phyloP scores from a whole-genome alignment of 2,329 filamentous ascomycete species.

The Amphichorda felina region DNA sequence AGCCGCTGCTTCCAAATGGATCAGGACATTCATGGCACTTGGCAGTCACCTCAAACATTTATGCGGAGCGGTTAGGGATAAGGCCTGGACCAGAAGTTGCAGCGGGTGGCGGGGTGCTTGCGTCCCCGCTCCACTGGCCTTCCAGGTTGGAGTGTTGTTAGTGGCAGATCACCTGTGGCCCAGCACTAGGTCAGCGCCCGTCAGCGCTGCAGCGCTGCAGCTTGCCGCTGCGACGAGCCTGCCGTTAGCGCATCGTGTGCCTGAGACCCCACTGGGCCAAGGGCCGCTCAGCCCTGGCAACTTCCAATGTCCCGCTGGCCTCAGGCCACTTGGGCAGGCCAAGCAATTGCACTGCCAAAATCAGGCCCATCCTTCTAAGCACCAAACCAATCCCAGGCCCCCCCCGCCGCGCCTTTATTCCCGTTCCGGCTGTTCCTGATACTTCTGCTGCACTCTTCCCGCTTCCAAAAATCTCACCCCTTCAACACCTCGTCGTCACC shows the following conservation, averaged over 20 bases:
- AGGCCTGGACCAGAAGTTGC: too few relatives aligned
- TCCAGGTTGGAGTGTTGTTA: too few relatives aligned
- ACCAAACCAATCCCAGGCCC: neutral
- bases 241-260: neutral
- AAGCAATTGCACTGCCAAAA: neutral
- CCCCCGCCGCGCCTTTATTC: conserved; percentile 3
- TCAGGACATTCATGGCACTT: too few relatives aligned
- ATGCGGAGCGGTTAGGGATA: too few relatives aligned
- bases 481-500: conserved; percentile 5
- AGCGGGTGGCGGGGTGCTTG: too few relatives aligned
- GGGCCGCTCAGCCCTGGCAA: neutral
- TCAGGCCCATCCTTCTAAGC: too few relatives aligned
- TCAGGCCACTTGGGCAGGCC: neutral
- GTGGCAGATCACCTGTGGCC: too few relatives aligned
- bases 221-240: neutral
- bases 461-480: conserved; percentile 6
- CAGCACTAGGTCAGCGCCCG: too few relatives aligned
- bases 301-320: neutral
- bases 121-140: too few relatives aligned
- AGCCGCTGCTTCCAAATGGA: too few relatives aligned
- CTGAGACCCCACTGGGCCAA: neutral
- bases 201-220: too few relatives aligned
- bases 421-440: conserved; percentile 12
- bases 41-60: too few relatives aligned
- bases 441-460: conserved; percentile 4